These are phyloP conservation scores for Leccinum uliginosum DNA, from an alignment of 768 basidiomycete species.

Conservation along the genomic window DNA sequence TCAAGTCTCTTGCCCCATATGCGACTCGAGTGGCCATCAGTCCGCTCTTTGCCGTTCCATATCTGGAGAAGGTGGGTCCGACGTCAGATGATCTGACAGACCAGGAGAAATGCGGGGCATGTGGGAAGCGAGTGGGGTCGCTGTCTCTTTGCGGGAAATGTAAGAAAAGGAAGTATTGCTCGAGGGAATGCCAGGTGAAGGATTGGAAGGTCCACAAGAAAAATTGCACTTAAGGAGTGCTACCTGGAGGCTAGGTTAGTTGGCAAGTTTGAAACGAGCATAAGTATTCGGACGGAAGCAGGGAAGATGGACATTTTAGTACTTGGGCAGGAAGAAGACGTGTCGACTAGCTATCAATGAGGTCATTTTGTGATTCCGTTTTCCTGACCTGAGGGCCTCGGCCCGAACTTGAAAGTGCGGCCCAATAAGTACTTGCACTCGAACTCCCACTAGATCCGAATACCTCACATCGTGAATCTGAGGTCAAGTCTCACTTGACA, in stretches of 20 bases:
- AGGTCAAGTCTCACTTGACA: background rate
- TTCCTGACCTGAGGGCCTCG: too few species aligned
- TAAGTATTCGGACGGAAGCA: too few species aligned
- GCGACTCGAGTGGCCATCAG: slow-evolving; percentile 48
- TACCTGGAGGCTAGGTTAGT: background rate
- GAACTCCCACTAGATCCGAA: too few species aligned
- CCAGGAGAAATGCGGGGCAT: slow-evolving; percentile 15
- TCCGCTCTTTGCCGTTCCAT: slow-evolving; percentile 51
- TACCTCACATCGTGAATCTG: background rate
- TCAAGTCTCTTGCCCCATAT: slow-evolving; percentile 39
- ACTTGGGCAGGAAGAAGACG: too few species aligned
- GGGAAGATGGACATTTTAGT: too few species aligned
- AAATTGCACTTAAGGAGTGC: slow-evolving; percentile 18
- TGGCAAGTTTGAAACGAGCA: background rate
- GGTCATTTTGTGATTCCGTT: too few species aligned
- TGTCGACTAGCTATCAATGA: too few species aligned
- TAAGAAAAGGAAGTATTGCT: slow-evolving; percentile 40
- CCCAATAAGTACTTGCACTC: background rate
- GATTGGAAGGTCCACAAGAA: slow-evolving; percentile 47
- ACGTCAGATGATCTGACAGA: background rate
- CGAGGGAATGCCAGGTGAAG: slow-evolving; percentile 39
- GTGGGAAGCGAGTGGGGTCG: slow-evolving; percentile 16
- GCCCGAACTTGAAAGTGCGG: background rate
- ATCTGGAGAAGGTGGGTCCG: slow-evolving; percentile 37
- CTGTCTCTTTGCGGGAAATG: slow-evolving; percentile 36